Evolutionary conservation across 805 yeast genomes (phyloP).

Genomic region (Suhomyces vadensis): DNA sequence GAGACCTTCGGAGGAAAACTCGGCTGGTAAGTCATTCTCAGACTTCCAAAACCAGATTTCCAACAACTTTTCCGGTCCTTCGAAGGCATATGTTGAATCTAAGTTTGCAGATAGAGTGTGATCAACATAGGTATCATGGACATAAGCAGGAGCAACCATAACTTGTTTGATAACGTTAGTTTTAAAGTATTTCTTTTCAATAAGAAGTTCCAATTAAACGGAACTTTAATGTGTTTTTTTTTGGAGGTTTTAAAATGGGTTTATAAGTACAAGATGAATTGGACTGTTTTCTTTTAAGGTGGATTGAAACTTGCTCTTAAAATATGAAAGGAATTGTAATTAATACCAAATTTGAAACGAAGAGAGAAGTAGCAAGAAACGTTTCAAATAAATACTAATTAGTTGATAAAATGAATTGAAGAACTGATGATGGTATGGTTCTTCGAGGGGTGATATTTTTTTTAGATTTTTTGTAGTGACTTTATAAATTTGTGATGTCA

Average conservation of each 20-base stretch:
- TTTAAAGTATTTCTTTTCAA: slow-evolving; percentile 14
- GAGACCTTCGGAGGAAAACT: slow-evolving; percentile 47
- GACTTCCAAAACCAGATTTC: slow-evolving; percentile 83
- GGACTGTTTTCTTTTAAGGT: slow-evolving; percentile 19
- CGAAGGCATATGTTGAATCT: slow-evolving; percentile 91
- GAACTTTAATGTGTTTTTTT: slow-evolving; percentile 7
- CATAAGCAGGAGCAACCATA: slow-evolving; percentile 47
- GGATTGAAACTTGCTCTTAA: slow-evolving; percentile 46
- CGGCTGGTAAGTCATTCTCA: slow-evolving; percentile 37
- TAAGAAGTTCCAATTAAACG: too few species aligned
- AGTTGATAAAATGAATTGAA: slow-evolving; percentile 4
- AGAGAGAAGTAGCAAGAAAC: slow-evolving; percentile 52
- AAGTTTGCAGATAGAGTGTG: slow-evolving; percentile 74
- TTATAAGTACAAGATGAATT: background rate
- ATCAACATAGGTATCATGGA: slow-evolving; percentile 59
- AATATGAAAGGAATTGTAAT: slow-evolving; percentile 17
- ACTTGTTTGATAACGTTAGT: slow-evolving; percentile 3
- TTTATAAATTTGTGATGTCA: slow-evolving; percentile 11
- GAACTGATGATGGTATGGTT: slow-evolving; percentile 10
- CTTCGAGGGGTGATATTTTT: slow-evolving; percentile 3
- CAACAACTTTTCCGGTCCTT: slow-evolving; percentile 93
- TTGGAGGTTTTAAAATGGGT: background rate
- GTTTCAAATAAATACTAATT: slow-evolving; percentile 27
- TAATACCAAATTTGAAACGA: slow-evolving; percentile 35
- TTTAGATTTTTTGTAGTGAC: background rate